A percentile compares a stretch with the other conserved stretches of the same genome.
Evolutionary conservation across 2,329 filamentous ascomycete species (phyloP).

Genomic region (Aaosphaeria pasadenensis): DNA sequence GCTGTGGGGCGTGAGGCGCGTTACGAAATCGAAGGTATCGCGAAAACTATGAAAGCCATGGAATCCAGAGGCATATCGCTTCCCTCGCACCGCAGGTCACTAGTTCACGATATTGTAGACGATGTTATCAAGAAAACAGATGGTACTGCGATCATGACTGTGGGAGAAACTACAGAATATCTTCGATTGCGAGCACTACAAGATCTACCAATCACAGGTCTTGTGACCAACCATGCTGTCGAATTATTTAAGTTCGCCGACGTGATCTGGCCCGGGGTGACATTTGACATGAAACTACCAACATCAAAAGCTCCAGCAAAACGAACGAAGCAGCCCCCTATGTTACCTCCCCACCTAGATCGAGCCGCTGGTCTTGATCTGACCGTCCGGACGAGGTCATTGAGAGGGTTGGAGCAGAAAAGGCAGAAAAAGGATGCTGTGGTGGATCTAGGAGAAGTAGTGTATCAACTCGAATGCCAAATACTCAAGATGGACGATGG

Average conservation of each 20-base stretch:
- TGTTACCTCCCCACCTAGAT: too few species aligned
- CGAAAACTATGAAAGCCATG: conserved; percentile 18
- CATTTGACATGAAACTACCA: too few species aligned
- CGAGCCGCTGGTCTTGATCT: too few species aligned
- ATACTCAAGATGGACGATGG: conserved; percentile 19
- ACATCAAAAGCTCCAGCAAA: too few species aligned
- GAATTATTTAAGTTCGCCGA: background rate
- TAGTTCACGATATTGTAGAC: conserved; percentile 23
- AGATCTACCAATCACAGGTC: conserved; percentile 9
- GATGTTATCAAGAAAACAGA: conserved; percentile 16
- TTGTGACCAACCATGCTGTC: conserved; percentile 10
- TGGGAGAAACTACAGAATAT: conserved; percentile 12
- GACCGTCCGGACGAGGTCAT: too few species aligned
- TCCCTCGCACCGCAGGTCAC: conserved; percentile 22
- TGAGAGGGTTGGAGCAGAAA: too few species aligned
- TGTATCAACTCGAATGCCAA: conserved; percentile 26
- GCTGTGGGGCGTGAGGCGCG: conserved; percentile 21
- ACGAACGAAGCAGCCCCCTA: too few species aligned
- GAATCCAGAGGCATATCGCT: conserved; percentile 19
- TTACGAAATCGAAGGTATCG: conserved; percentile 26
- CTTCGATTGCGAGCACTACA: conserved; percentile 4
- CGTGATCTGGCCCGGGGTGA: too few species aligned
- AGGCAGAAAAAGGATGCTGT: conserved; percentile 8
- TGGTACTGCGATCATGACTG: conserved; percentile 15
- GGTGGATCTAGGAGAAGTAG: conserved; percentile 21